Evolutionary conservation across 805 yeast species (phyloP).

Genomic region (Yamadazyma scolyti): DNA sequence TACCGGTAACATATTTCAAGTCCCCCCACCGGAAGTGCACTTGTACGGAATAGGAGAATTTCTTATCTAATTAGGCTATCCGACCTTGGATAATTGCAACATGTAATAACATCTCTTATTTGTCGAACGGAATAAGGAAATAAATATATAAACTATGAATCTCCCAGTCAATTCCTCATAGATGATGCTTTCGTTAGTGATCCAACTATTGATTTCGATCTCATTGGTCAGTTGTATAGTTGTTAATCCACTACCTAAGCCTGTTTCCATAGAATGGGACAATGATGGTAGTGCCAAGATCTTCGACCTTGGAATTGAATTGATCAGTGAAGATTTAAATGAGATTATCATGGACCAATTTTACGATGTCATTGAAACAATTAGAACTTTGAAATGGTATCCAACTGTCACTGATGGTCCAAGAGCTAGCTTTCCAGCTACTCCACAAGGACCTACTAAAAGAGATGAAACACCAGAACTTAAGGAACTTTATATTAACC

Average conservation of each 20-base stretch:
- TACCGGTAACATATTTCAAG: no score
- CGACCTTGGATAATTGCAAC: no score
- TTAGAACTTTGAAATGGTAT: constrained; percentile 24
- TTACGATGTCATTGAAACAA: constrained; percentile 6
- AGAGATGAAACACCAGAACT: no score
- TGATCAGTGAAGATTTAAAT: neutral
- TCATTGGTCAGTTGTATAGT: neutral
- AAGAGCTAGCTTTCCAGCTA: constrained; percentile 1
- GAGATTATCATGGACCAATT: constrained; percentile 2
- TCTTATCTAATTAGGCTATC: no score
- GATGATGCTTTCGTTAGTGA: no score
- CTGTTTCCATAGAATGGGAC: constrained; percentile 5
- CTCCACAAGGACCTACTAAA: neutral
- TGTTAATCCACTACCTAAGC: constrained; percentile 20
- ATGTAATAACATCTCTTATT: no score
- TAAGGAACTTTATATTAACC: neutral
- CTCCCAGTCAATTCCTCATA: no score
- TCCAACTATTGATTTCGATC: no score
- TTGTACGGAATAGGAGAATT: no score
- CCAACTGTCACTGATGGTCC: constrained; percentile 29
- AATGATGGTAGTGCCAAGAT: constrained; percentile 4
- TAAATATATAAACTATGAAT: no score
- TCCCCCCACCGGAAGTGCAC: no score
- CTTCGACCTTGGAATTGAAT: constrained; percentile 1
- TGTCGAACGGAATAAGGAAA: no score